Conservation (phyloP, 805 yeast genomes). For the Ogataea saltuana region DNA sequence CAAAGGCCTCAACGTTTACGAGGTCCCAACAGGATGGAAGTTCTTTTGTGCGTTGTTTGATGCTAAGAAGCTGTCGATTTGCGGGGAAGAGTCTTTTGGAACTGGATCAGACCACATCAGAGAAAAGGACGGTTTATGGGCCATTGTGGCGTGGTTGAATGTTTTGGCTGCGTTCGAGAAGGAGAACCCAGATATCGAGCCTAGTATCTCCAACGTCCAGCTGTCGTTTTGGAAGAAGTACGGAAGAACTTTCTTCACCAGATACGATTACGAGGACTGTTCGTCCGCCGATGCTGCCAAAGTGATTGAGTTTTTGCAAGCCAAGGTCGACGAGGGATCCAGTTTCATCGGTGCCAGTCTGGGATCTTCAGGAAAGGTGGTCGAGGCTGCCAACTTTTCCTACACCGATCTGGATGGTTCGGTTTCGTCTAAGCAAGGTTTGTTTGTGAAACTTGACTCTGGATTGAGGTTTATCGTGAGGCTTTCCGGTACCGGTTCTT, state of each 20-base stretch:
- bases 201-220: conserved; percentile 78
- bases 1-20: conserved; percentile 75
- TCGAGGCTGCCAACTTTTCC: conserved; percentile 82
- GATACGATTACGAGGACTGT: conserved; percentile 91
- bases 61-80: conserved; percentile 87
- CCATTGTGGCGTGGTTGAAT: conserved; percentile 95
- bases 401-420: conserved; percentile 95
- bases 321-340: conserved; percentile 36
- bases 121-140: conserved; percentile 98
- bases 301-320: conserved; percentile 56
- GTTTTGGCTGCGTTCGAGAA: conserved; percentile 80
- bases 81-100: conserved; percentile 98
- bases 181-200: conserved; percentile 47
- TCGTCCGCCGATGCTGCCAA: conserved; percentile 70
- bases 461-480: conserved; percentile 88
- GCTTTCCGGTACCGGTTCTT: conserved; percentile 95
- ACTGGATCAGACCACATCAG: conserved; percentile 97
- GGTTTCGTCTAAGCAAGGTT: conserved; percentile 84
- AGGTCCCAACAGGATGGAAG: conserved; percentile 99
- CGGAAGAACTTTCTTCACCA: conserved; percentile 95
- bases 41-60: conserved; percentile 95
- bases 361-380: conserved; percentile 50
- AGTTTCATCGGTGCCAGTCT: conserved; percentile 53
- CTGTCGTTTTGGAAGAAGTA: conserved; percentile 83
- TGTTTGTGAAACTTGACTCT: conserved; percentile 74